Evolutionary conservation across 805 yeast genomes (phyloP), one percentile per base, ranked within the genome.

Genomic region (Debaryomyces prosopidis): DNA sequence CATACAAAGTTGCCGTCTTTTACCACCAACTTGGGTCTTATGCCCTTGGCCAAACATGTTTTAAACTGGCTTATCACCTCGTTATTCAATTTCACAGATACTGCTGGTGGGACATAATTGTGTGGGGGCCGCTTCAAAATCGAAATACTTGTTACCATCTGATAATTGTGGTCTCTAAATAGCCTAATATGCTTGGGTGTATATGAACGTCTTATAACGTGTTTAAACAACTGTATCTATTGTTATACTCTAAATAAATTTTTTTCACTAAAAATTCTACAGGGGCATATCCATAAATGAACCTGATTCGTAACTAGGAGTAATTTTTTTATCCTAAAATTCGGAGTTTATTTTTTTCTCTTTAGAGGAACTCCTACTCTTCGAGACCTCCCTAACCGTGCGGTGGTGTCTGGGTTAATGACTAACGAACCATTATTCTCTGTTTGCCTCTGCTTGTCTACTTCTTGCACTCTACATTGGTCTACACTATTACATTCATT

Each of bases 1-100:
- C 70, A 44, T 63, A 64, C 68, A 44, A 57, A 63, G 39, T 54
- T 48, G 23, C 75, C 76, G 47, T 69, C 51, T 45, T 66, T 63
- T 31, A 71, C 74, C 36, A 71, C 53, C 39, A 71, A 54, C 53
- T 65, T 68, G 30, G 72, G 66, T 17, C 40, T 46, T 23, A 26
- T 28, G 34, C 58, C 47, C 5, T 46, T 36, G 14, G 44, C 49
- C 31, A 58, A 44, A 30, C 57, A 48, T 16, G 33, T 23, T 14
- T 57, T 54, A 39, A 69, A 52, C 34, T 63, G 64, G 37, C 47
- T 48, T 36, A 68, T 36, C 15, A 67, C 53, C 3, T 62, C 68
- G 10, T 52, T 47, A 42, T 60, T 65, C 45, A 67, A 47, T 51
- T 59, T 64, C 44, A 68, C 52, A 38, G 64, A 53, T 27, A 67